Conservation (phyloP, 257 asterid species). For the Nicotiana benthamiana region DNA sequence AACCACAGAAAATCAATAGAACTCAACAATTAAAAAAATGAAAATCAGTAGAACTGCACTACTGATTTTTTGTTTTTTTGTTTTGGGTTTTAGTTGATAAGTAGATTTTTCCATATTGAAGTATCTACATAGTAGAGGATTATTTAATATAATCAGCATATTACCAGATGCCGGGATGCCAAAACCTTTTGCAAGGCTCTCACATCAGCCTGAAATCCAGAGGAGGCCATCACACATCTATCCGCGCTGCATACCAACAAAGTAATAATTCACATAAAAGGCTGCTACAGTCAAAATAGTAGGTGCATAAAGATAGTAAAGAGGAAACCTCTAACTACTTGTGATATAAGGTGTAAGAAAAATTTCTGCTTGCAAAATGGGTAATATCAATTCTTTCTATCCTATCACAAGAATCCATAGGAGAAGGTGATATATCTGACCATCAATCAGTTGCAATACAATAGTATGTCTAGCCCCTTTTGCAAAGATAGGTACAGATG, state of each 20-base stretch:
- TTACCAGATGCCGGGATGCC: conserved; percentile 37
- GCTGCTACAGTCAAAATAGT: neutral
- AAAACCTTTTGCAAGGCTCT: conserved; percentile 76
- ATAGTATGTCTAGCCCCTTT: neutral
- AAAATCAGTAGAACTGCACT: neutral
- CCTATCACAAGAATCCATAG: neutral
- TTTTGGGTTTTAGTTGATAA: too few relatives aligned
- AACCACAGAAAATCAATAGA: neutral
- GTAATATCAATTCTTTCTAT: neutral
- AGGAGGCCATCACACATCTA: conserved; percentile 79
- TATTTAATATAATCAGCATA: neutral
- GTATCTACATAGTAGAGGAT: neutral
- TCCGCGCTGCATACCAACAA: conserved; percentile 48
- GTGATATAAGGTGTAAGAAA: neutral
- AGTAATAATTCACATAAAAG: neutral
- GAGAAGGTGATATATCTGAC: neutral
- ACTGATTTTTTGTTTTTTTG: too few relatives aligned
- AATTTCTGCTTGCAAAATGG: neutral
- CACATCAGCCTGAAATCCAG: conserved; percentile 96
- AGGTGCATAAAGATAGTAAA: neutral
- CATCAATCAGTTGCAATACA: neutral
- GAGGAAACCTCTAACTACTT: neutral
- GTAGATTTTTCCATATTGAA: neutral
- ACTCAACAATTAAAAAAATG: neutral
- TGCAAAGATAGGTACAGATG: neutral